Evolutionary conservation across 768 basidiomycete species (phyloP).

Genomic region (Auricularia sp.): DNA sequence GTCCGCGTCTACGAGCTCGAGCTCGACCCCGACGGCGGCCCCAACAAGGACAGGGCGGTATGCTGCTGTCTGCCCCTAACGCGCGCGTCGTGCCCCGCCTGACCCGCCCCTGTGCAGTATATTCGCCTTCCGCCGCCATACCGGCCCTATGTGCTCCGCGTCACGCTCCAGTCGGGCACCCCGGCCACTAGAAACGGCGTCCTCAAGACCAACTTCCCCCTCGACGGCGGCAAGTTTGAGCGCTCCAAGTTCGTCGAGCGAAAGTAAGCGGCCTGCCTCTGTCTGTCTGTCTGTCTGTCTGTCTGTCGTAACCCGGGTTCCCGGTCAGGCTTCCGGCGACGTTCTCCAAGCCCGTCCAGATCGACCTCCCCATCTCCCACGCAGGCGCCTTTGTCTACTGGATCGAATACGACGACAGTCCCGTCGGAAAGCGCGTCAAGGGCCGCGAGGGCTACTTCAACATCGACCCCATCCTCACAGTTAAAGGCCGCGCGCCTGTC

Average conservation of each 20-base stretch:
- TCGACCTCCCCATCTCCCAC: constrained; percentile 92
- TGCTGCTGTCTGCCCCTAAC: constrained; percentile 18
- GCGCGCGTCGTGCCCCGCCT: not conserved
- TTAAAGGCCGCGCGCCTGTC: constrained; percentile 64
- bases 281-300: constrained; percentile 8
- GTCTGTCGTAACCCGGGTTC: not conserved
- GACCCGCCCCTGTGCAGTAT: constrained; percentile 44
- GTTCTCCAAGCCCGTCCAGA: constrained; percentile 82
- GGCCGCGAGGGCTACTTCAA: constrained; percentile 93
- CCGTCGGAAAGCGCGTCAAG: constrained; percentile 41
- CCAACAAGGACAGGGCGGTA: constrained; percentile 74
- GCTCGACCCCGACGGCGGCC: constrained; percentile 85
- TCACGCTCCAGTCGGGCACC: constrained; percentile 86
- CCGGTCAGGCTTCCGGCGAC: constrained; percentile 62
- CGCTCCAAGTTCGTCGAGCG: constrained; percentile 65
- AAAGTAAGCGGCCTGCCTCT: constrained; percentile 38
- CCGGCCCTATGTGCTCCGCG: constrained; percentile 80
- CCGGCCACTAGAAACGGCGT: constrained; percentile 83
- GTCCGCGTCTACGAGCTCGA: constrained; percentile 79
- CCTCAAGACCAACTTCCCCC: constrained; percentile 93
- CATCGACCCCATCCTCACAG: constrained; percentile 79
- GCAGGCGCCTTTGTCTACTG: constrained; percentile 94
- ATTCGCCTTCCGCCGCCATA: constrained; percentile 90
- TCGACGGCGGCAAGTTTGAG: constrained; percentile 81
- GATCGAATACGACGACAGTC: constrained; percentile 66